Evolutionary conservation across 176 grass and related monocot species (phyloP).

Genomic region (Oryza coarctata): DNA sequence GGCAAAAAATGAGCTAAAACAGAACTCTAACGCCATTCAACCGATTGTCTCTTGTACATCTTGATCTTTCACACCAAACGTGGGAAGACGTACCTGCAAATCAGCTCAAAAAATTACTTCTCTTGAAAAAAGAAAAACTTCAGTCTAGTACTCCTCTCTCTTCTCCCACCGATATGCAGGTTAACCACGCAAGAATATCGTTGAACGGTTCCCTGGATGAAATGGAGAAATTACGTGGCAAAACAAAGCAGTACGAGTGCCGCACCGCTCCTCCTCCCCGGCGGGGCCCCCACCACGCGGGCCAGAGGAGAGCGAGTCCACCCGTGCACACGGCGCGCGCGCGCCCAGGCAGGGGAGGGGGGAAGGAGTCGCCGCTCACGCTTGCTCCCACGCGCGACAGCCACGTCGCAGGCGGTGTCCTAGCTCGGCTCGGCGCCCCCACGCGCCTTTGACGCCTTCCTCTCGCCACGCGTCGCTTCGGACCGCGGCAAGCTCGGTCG

Average conservation of each 20-base stretch:
- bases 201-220: conserved; percentile 5
- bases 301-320: conserved; percentile 20
- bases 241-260: not conserved
- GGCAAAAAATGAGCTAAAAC: not conserved
- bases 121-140: too few species aligned
- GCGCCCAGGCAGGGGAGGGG: not conserved
- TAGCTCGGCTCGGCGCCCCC: too few species aligned
- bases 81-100: too few species aligned
- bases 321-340: conserved; percentile 11
- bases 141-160: too few species aligned
- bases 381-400: not conserved
- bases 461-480: not conserved
- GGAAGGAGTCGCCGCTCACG: not conserved
- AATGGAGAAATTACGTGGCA: conserved; percentile 21
- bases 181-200: not conserved
- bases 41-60: not conserved
- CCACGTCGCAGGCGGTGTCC: not conserved
- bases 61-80: not conserved
- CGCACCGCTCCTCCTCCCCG: not conserved
- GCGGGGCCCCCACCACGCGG: not conserved
- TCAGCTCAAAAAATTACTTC: too few species aligned
- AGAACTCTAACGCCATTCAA: not conserved
- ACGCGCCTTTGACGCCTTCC: conserved; percentile 50
- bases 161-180: not conserved
- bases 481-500: conserved; percentile 4